Conservation (phyloP, 129 eudicot species). For the Tagetes erecta region DNA sequence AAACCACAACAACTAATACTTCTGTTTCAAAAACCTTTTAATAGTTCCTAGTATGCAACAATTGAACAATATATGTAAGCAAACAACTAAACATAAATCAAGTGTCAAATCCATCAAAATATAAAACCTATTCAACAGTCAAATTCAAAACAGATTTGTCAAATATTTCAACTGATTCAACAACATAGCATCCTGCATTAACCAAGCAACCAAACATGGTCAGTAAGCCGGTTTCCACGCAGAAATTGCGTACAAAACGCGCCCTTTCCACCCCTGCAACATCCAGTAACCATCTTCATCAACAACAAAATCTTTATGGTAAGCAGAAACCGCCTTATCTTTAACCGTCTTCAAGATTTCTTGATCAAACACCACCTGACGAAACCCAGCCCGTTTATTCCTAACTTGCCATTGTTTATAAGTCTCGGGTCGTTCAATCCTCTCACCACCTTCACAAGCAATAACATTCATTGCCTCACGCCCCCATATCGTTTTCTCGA, state of each 20-base stretch:
- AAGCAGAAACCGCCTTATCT: conserved; percentile 42
- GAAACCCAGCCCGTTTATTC: conserved; percentile 60
- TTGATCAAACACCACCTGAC: conserved; percentile 48
- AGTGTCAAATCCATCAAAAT: too few species aligned
- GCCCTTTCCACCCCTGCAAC: conserved; percentile 89
- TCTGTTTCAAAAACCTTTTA: too few species aligned
- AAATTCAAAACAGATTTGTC: too few species aligned
- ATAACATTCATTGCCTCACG: conserved; percentile 77
- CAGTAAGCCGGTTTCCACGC: conserved; percentile 51
- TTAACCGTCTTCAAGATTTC: conserved; percentile 51
- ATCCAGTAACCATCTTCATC: conserved; percentile 80
- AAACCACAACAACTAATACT: too few species aligned
- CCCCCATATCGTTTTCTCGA: conserved; percentile 62
- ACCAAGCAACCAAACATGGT: neutral
- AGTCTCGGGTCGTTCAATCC: conserved; percentile 81
- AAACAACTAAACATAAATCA: too few species aligned
- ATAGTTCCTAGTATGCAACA: too few species aligned
- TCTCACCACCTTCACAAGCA: conserved; percentile 82
- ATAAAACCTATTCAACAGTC: too few species aligned
- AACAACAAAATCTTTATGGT: conserved; percentile 70
- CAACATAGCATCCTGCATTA: neutral
- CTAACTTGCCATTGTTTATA: conserved; percentile 86
- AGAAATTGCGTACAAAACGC: conserved; percentile 57
- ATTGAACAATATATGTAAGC: too few species aligned
- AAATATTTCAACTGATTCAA: neutral